A percentile compares a stretch with the other conserved stretches of the same genome.
phyloP scores from a whole-genome alignment of 768 basidiomycete species.

The Xerocomus potaroensis region DNA sequence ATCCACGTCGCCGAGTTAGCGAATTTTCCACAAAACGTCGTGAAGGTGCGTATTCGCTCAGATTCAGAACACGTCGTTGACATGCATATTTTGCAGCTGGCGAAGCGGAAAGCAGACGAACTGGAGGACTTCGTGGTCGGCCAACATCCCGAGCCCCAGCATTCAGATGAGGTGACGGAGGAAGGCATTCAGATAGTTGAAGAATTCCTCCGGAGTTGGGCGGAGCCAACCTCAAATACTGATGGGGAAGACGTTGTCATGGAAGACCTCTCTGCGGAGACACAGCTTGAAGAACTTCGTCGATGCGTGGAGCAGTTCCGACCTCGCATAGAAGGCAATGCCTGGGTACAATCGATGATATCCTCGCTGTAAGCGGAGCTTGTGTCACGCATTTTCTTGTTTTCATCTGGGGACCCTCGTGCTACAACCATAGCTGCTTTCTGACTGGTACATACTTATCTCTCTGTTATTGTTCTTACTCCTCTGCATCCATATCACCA shows the following conservation, averaged over 20 bases:
- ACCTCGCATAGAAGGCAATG: conserved; percentile 68
- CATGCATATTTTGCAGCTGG: conserved; percentile 51
- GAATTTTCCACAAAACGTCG: conserved; percentile 93
- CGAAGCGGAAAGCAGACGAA: conserved; percentile 89
- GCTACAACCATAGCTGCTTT: conserved; percentile 5
- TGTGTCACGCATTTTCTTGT: background rate
- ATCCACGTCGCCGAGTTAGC: conserved; percentile 98
- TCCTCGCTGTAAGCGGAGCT: conserved; percentile 30
- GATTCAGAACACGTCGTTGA: background rate
- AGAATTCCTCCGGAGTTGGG: conserved; percentile 71
- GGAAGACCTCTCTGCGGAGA: conserved; percentile 40
- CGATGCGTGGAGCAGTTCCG: conserved; percentile 61
- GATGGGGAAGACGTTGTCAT: conserved; percentile 45
- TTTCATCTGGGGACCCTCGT: background rate
- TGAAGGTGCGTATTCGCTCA: conserved; percentile 52
- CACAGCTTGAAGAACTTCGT: conserved; percentile 46
- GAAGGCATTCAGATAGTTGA: conserved; percentile 81
- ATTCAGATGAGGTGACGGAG: conserved; percentile 59
- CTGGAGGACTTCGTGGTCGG: conserved; percentile 74
- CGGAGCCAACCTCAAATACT: conserved; percentile 29
- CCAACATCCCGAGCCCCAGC: conserved; percentile 37
- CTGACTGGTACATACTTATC: conserved; percentile 1
- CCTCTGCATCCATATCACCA: conserved; percentile 10
- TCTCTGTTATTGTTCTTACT: background rate
- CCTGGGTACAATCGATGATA: conserved; percentile 70